Evolutionary conservation across 2,329 filamentous ascomycete species (phyloP), one percentile per base, ranked within the genome.

Genomic region (Arthrobotrys sphaeroides): DNA sequence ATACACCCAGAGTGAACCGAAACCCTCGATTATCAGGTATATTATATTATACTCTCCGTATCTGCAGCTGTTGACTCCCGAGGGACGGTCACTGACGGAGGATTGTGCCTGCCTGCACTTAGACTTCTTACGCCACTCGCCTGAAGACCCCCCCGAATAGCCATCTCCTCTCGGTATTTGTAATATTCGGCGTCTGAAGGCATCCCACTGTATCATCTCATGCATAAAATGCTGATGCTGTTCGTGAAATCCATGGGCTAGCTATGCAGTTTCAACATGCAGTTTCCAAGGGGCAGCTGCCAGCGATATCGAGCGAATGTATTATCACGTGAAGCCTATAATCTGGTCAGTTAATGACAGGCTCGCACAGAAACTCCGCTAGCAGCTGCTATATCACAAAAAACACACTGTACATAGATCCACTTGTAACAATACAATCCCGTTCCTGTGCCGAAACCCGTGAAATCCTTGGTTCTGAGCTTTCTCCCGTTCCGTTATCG

Each of bases 1-100:
- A 57, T 74, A 74, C 62, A 67, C 70, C 43, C 70, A 74, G 6
- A 74, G 70, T 28, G 70, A 74, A 20, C 70, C 70, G 36, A 74
- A 74, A 60, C 70, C 70, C 6, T 61, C 70, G 33, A 57, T 74
- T 24, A 74, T 74, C 28, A 74, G 70, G 70, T 74, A 64, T 36
- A 53, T 22, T 55, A 45, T 57, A 45, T 24, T 16, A 38, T 9
- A n/a, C n/a, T n/a, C n/a, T n/a, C n/a, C n/a, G n/a, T n/a, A n/a
- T n/a, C n/a, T n/a, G 16, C 45, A 18, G 13, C 13, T 24, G n/a
- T 55, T 68, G 55, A 59, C 70, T 55, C 36, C 18, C 16, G 40
- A 36, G 18, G 42, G 69, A 73, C 51, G 53, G 49, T 61, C 18
- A 31, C 61, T 73, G 16, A 73, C 24, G 18, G 47, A 42, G 18